A percentile compares a stretch with the other conserved stretches of the same genome.
phyloP scores from a whole-genome alignment of 2,329 filamentous ascomycete species.

The Fusarium dlaminii region DNA sequence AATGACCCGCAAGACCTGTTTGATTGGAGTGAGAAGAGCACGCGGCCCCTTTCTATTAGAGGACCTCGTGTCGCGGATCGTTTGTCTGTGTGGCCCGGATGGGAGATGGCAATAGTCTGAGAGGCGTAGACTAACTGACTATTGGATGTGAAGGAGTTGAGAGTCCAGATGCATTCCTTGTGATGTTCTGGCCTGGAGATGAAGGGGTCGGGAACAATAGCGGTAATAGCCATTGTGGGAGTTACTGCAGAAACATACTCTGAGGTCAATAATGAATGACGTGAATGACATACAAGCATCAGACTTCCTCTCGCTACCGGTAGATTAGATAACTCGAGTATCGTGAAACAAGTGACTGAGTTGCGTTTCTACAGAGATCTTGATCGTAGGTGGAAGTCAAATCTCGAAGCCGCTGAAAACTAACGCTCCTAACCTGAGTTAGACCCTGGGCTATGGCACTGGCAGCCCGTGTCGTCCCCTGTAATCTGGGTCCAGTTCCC shows the following conservation, averaged over 20 bases:
- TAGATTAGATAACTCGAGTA: slow-evolving; percentile 2
- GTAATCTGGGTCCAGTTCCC: slow-evolving; percentile 7
- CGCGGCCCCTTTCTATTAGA: slow-evolving; percentile 32
- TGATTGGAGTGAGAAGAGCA: slow-evolving; percentile 31
- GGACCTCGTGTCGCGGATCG: slow-evolving; percentile 42
- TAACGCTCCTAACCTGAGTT: not conserved
- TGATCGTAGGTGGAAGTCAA: slow-evolving; percentile 8
- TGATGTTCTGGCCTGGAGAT: not conserved
- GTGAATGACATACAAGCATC: not conserved
- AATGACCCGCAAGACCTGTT: slow-evolving; percentile 26
- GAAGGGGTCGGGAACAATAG: not conserved
- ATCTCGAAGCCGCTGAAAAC: slow-evolving; percentile 2
- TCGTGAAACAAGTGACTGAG: not conserved
- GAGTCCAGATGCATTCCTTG: not conserved
- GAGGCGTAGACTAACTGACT: slow-evolving; percentile 1
- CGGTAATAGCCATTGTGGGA: not conserved
- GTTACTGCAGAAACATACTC: not conserved
- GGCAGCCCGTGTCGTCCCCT: slow-evolving; percentile 15
- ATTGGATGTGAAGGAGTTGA: not conserved
- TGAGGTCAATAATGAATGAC: not conserved
- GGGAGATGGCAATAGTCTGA: not conserved
- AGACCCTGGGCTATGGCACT: slow-evolving; percentile 10
- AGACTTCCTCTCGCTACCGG: not conserved
- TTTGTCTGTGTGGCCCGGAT: slow-evolving; percentile 29
- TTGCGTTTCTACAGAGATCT: slow-evolving; percentile 18